Evolutionary conservation across 2,329 filamentous ascomycete genomes (phyloP), one percentile per base, ranked within the genome.

Genomic region (Fusarium sublunatum): DNA sequence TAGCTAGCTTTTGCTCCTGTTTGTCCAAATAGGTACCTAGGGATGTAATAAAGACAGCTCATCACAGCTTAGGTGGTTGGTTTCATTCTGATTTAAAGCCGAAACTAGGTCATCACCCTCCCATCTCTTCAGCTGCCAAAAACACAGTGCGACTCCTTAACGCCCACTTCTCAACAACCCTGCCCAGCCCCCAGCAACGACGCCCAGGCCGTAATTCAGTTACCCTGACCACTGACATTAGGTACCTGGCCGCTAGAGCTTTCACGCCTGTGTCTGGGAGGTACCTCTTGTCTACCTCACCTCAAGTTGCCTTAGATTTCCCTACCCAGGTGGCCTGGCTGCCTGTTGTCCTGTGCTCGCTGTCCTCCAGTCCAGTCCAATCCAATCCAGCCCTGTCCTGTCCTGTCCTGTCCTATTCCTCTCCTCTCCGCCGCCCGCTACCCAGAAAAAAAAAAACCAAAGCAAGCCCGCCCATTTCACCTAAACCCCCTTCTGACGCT

Each of bases 401-500:
- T 60, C 53, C 61, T 61, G 58, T 41, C 66, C 65, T 58, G 53
- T 59, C 59, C 54, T 64, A 52, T 53, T 42, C 43, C 32, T 41
- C 25, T 39, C 42, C 26, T 35, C 36, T 38, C 43, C 49, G 51
- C 56, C 52, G 24, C 42, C 46, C 34, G 38, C 53, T 42, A 49
- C 52, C 36, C 31, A 35, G 22, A 38, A 48, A 53, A 46, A 53
- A 46, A 51, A 56, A 58, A 48, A 36, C 31, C 41, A 12, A 63
- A 63, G 63, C 67, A 56, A 67, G 62, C 52, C 57, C 57, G 56
- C 57, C 57, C 60, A 60, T 60, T 60, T 61, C 38, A 61, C 57
- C 57, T 57, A 66, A 67, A 68, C 49, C 69, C 63, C 66, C 69
- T 69, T 71, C 67, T 71, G 61, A 70, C 60, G 63, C 66, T 56